Evolutionary conservation across 2,329 filamentous ascomycete genomes (phyloP).

Genomic region (Chalara sp.): DNA sequence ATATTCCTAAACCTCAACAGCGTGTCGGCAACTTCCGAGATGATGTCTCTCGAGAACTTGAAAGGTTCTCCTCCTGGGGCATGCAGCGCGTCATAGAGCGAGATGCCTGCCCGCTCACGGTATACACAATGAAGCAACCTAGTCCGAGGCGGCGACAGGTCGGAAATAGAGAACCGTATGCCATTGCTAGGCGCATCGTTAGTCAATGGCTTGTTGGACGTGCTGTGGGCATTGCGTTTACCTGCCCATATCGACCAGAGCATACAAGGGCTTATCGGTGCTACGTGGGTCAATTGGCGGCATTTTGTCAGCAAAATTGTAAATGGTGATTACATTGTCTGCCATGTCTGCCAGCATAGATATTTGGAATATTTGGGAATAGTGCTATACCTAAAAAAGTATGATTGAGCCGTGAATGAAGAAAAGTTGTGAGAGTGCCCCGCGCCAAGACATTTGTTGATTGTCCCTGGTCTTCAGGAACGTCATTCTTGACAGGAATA

Average conservation of each 20-base stretch:
- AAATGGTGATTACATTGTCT: conserved; percentile 21
- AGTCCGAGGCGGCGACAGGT: conserved; percentile 62
- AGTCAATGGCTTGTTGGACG: not conserved
- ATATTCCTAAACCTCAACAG: conserved; percentile 66
- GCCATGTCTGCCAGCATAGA: conserved; percentile 11
- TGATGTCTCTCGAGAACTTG: conserved; percentile 47
- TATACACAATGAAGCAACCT: conserved; percentile 74
- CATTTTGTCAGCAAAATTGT: conserved; percentile 23
- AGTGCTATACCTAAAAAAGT: no score
- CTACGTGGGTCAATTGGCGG: conserved; percentile 14
- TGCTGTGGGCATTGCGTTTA: conserved; percentile 6
- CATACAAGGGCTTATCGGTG: conserved; percentile 20
- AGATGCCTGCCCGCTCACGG: conserved; percentile 72
- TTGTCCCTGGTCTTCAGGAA: no score
- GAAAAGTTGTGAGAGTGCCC: no score
- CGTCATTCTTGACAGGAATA: no score
- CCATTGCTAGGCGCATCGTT: conserved; percentile 60
- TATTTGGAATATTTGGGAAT: no score
- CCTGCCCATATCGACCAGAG: conserved; percentile 30
- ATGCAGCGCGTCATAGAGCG: conserved; percentile 76
- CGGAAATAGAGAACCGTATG: conserved; percentile 85
- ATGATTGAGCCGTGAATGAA: no score
- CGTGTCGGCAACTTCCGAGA: conserved; percentile 57
- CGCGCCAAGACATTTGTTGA: no score
- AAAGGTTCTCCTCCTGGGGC: conserved; percentile 25